Evolutionary conservation across 257 asterid species (phyloP).

Genomic region (Solanum dulcamara): DNA sequence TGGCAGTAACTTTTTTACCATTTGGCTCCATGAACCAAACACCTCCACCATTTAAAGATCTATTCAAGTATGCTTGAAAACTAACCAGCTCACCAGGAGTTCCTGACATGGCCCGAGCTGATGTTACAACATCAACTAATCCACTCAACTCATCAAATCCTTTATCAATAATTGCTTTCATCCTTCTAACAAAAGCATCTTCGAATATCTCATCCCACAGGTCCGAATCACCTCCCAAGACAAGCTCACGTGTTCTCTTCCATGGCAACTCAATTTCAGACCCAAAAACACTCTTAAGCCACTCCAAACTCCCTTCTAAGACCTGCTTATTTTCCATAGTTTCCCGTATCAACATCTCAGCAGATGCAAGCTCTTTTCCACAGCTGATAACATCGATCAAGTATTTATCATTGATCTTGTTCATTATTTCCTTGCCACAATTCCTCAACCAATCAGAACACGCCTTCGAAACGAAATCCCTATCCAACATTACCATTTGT

Average conservation of each 20-base stretch:
- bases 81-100: conserved; percentile 40
- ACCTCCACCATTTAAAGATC: conserved; percentile 55
- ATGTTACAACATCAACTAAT: conserved; percentile 51
- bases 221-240: conserved; percentile 89
- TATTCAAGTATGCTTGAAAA: conserved; percentile 44
- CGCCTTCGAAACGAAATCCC: conserved; percentile 59
- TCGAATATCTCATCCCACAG: conserved; percentile 97
- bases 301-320: conserved; percentile 90
- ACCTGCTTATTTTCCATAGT: conserved; percentile 91
- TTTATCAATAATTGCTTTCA: conserved; percentile 63
- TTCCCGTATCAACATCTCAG: conserved; percentile 84
- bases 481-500: conserved; percentile 51
- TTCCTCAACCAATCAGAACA: conserved; percentile 95
- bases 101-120: conserved; percentile 45
- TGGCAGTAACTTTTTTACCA: conserved; percentile 37
- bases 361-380: conserved; percentile 84
- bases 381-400: conserved; percentile 74
- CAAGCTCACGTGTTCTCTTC: conserved; percentile 93
- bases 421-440: conserved; percentile 83
- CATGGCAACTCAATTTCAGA: conserved; percentile 96
- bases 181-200: conserved; percentile 84
- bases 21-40: conserved; percentile 86
- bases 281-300: conserved; percentile 97
- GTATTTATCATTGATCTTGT: conserved; percentile 56
- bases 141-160: conserved; percentile 66